phyloP scores from a whole-genome alignment of 1,284 basidiomycete genomes.

The Lentinus polychrous region DNA sequence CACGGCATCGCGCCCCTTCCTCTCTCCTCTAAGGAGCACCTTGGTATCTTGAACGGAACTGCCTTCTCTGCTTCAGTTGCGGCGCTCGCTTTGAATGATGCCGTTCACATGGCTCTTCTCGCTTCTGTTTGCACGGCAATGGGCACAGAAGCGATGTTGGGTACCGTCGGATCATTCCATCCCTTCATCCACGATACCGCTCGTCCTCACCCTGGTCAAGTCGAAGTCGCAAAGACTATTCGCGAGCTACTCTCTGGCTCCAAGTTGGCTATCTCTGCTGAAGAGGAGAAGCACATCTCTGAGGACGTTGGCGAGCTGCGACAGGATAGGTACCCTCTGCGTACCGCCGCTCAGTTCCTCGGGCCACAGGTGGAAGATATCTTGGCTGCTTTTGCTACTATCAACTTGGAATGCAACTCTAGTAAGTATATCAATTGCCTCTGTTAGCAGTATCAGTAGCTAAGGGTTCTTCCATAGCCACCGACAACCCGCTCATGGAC shows the following conservation, averaged over 20 bases:
- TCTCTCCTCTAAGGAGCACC: constrained; percentile 77
- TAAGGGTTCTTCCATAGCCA: constrained; percentile 35
- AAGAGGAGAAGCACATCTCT: constrained; percentile 55
- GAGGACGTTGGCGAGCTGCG: constrained; percentile 65
- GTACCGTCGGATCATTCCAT: constrained; percentile 58
- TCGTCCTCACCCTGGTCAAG: constrained; percentile 83
- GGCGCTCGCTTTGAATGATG: constrained; percentile 63
- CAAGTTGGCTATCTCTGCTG: constrained; percentile 54
- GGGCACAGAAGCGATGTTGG: constrained; percentile 66
- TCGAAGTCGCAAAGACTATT: constrained; percentile 65
- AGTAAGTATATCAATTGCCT: constrained; percentile 44
- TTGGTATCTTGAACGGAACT: constrained; percentile 78
- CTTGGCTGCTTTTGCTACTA: constrained; percentile 53
- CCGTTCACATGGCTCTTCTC: constrained; percentile 65
- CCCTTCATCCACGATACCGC: constrained; percentile 67
- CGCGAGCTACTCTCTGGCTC: constrained; percentile 63
- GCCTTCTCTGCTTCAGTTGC: constrained; percentile 68
- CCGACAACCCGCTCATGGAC: constrained; percentile 72
- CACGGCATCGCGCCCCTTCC: constrained; percentile 62
- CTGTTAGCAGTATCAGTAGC: neutral
- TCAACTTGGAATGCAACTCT: constrained; percentile 80
- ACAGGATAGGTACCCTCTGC: constrained; percentile 73
- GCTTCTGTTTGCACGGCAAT: constrained; percentile 78
- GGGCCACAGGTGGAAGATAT: constrained; percentile 85
- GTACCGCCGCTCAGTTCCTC: constrained; percentile 78